Conservation (phyloP, 2,329 filamentous ascomycete genomes). For the Fusarium chuoi region DNA sequence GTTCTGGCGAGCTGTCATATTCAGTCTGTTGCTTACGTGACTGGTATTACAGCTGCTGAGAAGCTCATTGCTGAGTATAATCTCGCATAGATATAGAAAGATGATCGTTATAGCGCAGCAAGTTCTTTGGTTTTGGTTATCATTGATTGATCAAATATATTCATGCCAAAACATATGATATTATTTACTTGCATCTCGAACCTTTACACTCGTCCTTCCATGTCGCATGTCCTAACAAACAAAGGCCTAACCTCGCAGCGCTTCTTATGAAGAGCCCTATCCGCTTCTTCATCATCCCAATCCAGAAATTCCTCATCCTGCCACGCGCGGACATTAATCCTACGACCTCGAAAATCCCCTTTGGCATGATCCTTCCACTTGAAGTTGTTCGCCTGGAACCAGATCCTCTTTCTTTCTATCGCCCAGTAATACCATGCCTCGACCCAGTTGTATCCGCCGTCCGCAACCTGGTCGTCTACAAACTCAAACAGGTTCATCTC, state of each 20-base stretch:
- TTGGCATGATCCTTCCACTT: background rate
- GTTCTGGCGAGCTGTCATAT: conserved; percentile 61
- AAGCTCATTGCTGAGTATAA: conserved; percentile 42
- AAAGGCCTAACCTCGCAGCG: background rate
- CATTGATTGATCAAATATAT: background rate
- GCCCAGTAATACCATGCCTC: background rate
- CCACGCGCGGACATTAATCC: background rate
- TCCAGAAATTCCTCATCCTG: background rate
- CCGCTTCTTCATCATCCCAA: background rate
- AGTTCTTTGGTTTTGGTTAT: background rate
- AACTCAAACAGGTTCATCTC: background rate
- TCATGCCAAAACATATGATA: no score
- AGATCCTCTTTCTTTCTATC: background rate
- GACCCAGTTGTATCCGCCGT: background rate
- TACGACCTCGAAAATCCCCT: background rate
- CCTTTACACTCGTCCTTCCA: rapidly evolving
- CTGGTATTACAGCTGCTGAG: conserved; percentile 62
- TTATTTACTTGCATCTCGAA: rapidly evolving
- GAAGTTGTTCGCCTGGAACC: background rate
- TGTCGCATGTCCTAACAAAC: background rate
- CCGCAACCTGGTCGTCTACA: rapidly evolving
- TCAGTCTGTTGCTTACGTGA: conserved; percentile 64
- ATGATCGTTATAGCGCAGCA: background rate
- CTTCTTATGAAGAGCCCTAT: background rate
- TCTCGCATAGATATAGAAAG: background rate